Evolutionary conservation across 164 flowering plant genomes (phyloP).

Genomic region (Tetracentron sinense): DNA sequence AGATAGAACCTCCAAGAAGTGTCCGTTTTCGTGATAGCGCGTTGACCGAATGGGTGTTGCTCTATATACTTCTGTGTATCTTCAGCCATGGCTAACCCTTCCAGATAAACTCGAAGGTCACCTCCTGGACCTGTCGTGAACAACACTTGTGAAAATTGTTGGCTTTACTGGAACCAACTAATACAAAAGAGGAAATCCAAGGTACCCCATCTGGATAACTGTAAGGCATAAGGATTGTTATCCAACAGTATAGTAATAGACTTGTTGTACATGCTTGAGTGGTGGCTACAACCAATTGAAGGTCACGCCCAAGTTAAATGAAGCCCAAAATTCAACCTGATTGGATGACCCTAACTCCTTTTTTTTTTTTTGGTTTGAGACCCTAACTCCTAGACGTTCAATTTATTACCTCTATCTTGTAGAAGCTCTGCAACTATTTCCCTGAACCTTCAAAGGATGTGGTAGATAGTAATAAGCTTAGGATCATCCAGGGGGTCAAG

Average conservation of each 20-base stretch:
- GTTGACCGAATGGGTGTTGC: slow-evolving; percentile 75
- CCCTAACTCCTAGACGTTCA: too few species aligned
- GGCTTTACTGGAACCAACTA: not conserved
- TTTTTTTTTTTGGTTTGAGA: too few species aligned
- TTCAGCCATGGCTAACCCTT: slow-evolving; percentile 43
- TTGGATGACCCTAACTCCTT: too few species aligned
- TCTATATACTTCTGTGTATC: slow-evolving; percentile 53
- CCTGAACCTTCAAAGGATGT: too few species aligned
- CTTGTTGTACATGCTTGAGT: not conserved
- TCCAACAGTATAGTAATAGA: not conserved
- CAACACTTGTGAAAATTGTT: not conserved
- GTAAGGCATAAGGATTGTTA: not conserved
- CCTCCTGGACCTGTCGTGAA: slow-evolving; percentile 61
- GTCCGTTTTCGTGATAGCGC: slow-evolving; percentile 41
- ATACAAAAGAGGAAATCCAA: not conserved
- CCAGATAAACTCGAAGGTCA: slow-evolving; percentile 67
- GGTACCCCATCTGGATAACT: not conserved
- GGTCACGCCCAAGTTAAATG: too few species aligned
- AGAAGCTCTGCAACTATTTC: too few species aligned
- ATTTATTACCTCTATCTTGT: too few species aligned
- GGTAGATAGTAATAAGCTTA: too few species aligned
- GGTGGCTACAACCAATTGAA: not conserved
- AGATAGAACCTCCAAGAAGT: slow-evolving; percentile 64
- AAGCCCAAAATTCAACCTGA: too few species aligned
- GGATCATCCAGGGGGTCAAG: too few species aligned